Base-by-base conservation (phyloP, 2,329 filamentous ascomycete genomes). In the Aspergillus novoparasiticus region DNA sequence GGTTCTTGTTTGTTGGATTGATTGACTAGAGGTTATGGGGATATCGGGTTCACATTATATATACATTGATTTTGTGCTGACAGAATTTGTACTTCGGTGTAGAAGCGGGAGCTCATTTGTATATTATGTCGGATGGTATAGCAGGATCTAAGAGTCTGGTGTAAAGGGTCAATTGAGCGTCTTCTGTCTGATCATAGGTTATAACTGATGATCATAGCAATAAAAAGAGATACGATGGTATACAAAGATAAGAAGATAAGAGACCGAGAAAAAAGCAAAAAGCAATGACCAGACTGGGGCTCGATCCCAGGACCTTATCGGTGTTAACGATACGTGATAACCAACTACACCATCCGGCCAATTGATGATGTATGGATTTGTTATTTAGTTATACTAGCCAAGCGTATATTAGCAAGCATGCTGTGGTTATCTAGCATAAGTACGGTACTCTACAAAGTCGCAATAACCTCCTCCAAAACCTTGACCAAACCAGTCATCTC, bases 311-410 rank as follows among this genome's bases (percentile, higher is more conserved):
- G 51, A 55, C 51, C 51, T 55, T 19, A 57, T 58, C 30, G 19
- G 30, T 30, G n/a, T 50, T 36, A 48, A 41, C 28, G 28, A 60
- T 56, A 41, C n/a, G 23, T 26, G 16, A 36, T 46, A 74, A 55
- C 70, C 72, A 72, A 72, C 71, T 73, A 73, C 72, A 71, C 70
- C 68, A 73, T 72, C 71, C 72, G 66, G 70, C 71, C 69, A 68
- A 63, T 58, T 65, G 23, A 51, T 51, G 19, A 11, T 30, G 19
- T 14, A 3, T 14, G 2, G 0, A 0, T 1, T 8, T 6, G 4
- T 48, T 30, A 32, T 50, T 50, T 32, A 6, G 1, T 5, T 50
- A 30, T 3, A 30, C 16, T 2, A 19, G 6, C 34, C 12, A 36
- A 36, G 34, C 3, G 11, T 8, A 48, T 8, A 1, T 2, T 21